phyloP scores from a whole-genome alignment of 768 basidiomycete species.

The Antrodiella citrinella region DNA sequence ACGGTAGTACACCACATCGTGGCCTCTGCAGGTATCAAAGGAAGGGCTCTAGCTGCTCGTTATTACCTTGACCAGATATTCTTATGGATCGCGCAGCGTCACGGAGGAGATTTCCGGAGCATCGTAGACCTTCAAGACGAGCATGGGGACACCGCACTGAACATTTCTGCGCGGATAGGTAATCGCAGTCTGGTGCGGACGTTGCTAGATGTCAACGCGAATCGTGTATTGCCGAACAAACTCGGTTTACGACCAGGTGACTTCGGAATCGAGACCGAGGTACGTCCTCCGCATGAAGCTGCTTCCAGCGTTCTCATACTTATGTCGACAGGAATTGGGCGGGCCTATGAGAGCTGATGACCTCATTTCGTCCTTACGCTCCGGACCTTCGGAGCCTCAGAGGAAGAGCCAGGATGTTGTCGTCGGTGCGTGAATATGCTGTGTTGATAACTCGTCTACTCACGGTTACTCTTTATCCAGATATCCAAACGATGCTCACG shows the following conservation, averaged over 20 bases:
- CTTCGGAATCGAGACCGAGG: slow-evolving; percentile 91
- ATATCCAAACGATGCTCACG: slow-evolving; percentile 82
- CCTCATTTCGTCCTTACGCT: slow-evolving; percentile 63
- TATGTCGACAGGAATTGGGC: slow-evolving; percentile 47
- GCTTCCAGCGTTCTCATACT: neutral
- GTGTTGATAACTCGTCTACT: neutral
- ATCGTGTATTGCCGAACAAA: slow-evolving; percentile 83
- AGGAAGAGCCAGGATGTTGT: slow-evolving; percentile 88
- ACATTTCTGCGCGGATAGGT: slow-evolving; percentile 91
- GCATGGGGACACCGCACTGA: slow-evolving; percentile 92
- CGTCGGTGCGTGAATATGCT: slow-evolving; percentile 38
- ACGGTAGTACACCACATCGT: slow-evolving; percentile 89
- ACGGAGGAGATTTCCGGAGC: slow-evolving; percentile 67
- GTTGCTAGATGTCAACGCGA: slow-evolving; percentile 87
- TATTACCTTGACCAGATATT: slow-evolving; percentile 92
- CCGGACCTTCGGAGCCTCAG: slow-evolving; percentile 67
- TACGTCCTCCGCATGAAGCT: slow-evolving; percentile 25
- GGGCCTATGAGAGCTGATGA: slow-evolving; percentile 72
- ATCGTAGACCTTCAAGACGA: slow-evolving; percentile 90
- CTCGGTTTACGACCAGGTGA: slow-evolving; percentile 89
- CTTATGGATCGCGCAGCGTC: slow-evolving; percentile 72
- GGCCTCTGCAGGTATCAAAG: slow-evolving; percentile 85
- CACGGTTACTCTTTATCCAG: slow-evolving; percentile 30
- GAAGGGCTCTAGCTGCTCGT: slow-evolving; percentile 72
- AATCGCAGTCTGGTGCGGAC: slow-evolving; percentile 82